Conservation (phyloP, 371 early-diverging fungal species). For the Chytridium lagenaria region DNA sequence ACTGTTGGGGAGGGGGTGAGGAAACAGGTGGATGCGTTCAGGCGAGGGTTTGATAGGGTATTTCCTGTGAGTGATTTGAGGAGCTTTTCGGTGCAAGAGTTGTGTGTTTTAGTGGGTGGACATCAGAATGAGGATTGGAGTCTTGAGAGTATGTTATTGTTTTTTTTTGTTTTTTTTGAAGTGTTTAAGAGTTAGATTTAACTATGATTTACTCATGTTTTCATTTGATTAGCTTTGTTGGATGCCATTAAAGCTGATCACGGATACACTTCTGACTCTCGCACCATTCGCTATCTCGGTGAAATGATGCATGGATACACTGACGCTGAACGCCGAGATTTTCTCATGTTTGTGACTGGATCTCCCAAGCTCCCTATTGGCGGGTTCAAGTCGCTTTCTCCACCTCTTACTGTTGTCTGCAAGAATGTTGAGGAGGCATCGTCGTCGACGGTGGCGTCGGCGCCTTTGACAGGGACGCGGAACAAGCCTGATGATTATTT, state of each 20-base stretch:
- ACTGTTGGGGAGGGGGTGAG: slow-evolving; percentile 77
- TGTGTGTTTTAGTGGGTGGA: slow-evolving; percentile 67
- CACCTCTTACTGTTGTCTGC: slow-evolving; percentile 87
- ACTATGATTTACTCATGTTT: not conserved
- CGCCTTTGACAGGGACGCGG: slow-evolving; percentile 19
- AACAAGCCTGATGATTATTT: slow-evolving; percentile 77
- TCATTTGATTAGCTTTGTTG: slow-evolving; percentile 56
- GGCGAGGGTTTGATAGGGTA: slow-evolving; percentile 78
- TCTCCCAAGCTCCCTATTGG: slow-evolving; percentile 91
- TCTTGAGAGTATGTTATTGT: slow-evolving; percentile 59
- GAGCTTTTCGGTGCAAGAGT: slow-evolving; percentile 74
- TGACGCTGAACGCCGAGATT: slow-evolving; percentile 70
- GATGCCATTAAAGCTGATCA: slow-evolving; percentile 86
- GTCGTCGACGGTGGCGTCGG: slow-evolving; percentile 44
- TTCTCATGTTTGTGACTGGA: slow-evolving; percentile 91
- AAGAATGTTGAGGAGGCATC: slow-evolving; percentile 62
- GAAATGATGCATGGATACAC: slow-evolving; percentile 71
- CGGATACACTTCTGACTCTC: slow-evolving; percentile 80
- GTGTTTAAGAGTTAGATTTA: too few species aligned
- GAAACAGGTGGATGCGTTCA: slow-evolving; percentile 76
- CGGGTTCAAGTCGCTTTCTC: slow-evolving; percentile 83
- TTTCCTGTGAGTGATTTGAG: slow-evolving; percentile 72
- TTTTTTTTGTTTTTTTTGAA: slow-evolving; percentile 13
- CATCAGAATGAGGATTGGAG: slow-evolving; percentile 81
- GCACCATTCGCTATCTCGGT: slow-evolving; percentile 68